Evolutionary conservation across 305 asterid species (phyloP).

Genomic region (Fraxinus latifolia): DNA sequence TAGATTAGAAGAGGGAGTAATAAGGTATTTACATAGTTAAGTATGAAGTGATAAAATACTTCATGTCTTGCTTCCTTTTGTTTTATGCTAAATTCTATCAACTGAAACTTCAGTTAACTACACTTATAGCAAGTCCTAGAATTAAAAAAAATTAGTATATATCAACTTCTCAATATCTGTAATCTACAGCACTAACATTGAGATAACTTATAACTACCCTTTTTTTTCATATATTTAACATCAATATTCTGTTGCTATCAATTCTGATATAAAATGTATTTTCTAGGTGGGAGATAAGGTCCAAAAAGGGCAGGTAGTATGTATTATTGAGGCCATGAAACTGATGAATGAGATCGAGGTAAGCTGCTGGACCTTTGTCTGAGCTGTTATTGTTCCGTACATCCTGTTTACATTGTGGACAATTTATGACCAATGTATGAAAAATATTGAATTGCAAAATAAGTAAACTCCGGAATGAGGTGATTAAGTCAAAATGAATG

Average conservation of each 20-base stretch:
- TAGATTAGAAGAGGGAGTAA: background rate
- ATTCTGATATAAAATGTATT: background rate
- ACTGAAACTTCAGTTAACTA: background rate
- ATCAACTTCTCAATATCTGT: background rate
- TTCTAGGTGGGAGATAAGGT: conserved; percentile 25
- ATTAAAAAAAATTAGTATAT: background rate
- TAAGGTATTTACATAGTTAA: background rate
- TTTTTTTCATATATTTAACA: background rate
- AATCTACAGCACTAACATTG: background rate
- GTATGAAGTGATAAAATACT: background rate
- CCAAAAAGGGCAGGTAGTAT: conserved; percentile 23
- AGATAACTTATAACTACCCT: background rate
- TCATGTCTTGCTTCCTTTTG: background rate
- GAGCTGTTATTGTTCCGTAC: background rate
- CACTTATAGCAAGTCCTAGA: background rate
- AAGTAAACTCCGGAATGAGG: conserved; percentile 8
- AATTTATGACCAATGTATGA: background rate
- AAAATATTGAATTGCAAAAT: background rate
- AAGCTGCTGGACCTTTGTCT: background rate
- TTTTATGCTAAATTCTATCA: background rate
- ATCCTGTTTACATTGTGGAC: conserved; percentile 10
- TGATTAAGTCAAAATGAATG: background rate
- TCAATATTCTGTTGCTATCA: background rate
- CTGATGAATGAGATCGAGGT: conserved; percentile 27
- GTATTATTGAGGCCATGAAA: conserved; percentile 23